These are phyloP conservation scores for Cajanus cajan DNA, from an alignment of 306 rosid genomes.

Conservation along the genomic window DNA sequence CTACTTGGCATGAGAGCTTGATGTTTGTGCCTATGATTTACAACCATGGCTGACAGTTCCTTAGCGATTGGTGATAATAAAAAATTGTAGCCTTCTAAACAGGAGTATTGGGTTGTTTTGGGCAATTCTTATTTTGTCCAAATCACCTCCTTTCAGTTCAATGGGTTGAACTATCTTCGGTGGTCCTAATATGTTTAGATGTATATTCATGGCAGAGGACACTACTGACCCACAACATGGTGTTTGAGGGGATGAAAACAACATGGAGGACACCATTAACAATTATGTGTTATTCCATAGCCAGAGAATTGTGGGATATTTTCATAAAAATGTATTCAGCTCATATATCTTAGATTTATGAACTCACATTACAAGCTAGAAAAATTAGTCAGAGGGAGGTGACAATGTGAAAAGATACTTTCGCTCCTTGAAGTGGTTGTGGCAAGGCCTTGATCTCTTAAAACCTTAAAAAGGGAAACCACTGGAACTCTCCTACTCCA, in stretches of 20 bases:
- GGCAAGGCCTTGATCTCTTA: background rate
- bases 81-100: background rate
- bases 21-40: background rate
- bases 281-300: too few relatives aligned
- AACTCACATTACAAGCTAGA: too few relatives aligned
- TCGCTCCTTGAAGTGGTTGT: background rate
- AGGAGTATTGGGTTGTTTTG: background rate
- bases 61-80: background rate
- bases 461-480: background rate
- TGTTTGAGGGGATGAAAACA: too few relatives aligned
- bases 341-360: too few relatives aligned
- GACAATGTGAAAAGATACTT: background rate
- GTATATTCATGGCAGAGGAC: background rate
- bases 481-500: too few relatives aligned
- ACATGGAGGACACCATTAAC: too few relatives aligned
- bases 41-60: background rate
- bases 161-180: background rate
- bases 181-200: background rate
- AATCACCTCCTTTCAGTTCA: background rate
- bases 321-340: too few relatives aligned
- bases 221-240: too few relatives aligned
- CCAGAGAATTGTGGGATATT: too few relatives aligned
- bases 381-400: background rate
- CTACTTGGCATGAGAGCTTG: background rate
- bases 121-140: background rate